Conservation (phyloP, 164 flowering plant species). For the Liquidambar formosana region DNA sequence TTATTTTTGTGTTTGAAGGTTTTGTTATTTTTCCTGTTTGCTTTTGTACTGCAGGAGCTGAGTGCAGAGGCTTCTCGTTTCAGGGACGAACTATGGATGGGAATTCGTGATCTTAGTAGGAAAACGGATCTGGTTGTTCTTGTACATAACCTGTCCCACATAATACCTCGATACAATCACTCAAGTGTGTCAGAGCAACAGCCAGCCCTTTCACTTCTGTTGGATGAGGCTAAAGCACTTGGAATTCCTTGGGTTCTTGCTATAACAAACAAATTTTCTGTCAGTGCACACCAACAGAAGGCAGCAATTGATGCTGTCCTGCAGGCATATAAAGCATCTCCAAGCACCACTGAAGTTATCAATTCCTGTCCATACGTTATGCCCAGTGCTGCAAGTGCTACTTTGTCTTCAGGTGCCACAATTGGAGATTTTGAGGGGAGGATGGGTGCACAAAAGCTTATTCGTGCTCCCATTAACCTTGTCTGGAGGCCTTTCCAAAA, state of each 20-base stretch:
- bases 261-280: constrained; percentile 89
- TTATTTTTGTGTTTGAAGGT: neutral
- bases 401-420: constrained; percentile 40
- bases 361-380: constrained; percentile 87
- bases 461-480: constrained; percentile 62
- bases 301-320: constrained; percentile 66
- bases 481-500: constrained; percentile 78
- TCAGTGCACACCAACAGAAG: constrained; percentile 91
- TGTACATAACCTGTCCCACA: constrained; percentile 92
- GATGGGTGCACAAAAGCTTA: constrained; percentile 43
- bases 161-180: constrained; percentile 56
- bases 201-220: constrained; percentile 77
- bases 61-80: constrained; percentile 61
- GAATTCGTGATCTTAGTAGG: constrained; percentile 76
- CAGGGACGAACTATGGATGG: constrained; percentile 85
- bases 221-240: constrained; percentile 86
- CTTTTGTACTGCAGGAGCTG: constrained; percentile 61
- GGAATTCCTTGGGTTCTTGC: constrained; percentile 97
- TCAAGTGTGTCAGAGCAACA: constrained; percentile 45
- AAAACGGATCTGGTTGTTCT: constrained; percentile 88
- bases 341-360: constrained; percentile 56
- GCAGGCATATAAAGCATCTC: constrained; percentile 78
- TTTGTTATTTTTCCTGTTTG: constrained; percentile 4
- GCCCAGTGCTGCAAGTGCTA: constrained; percentile 51
- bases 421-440: constrained; percentile 35